phyloP scores from a whole-genome alignment of 257 asterid genomes.

The Solanum pinnatisectum region DNA sequence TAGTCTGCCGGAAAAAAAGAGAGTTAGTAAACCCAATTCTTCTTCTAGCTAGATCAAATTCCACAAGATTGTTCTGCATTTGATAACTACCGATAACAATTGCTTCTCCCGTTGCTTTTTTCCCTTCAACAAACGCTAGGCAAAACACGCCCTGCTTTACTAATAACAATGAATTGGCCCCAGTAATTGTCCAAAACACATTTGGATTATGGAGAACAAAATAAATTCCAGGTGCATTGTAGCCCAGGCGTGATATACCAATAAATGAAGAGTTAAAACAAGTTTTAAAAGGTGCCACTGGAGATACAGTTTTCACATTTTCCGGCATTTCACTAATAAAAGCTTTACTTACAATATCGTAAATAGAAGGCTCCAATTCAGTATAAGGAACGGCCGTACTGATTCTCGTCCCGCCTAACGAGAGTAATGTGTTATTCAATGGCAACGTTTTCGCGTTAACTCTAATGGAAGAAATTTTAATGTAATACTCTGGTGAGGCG shows the following conservation, averaged over 20 bases:
- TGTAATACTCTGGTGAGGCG: neutral
- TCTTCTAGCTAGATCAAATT: neutral
- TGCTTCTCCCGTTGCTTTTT: conserved; percentile 3
- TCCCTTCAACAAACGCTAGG: conserved; percentile 38
- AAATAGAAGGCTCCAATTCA: neutral
- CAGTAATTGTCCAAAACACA: conserved; percentile 15
- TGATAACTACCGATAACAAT: conserved; percentile 39
- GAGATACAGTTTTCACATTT: neutral
- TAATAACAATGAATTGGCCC: conserved; percentile 27
- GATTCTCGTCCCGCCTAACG: neutral
- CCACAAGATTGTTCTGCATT: conserved; percentile 6
- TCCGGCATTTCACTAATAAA: neutral
- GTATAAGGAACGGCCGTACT: neutral
- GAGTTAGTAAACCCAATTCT: conserved; percentile 10
- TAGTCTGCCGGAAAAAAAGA: conserved; percentile 14
- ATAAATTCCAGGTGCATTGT: neutral
- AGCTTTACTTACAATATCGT: neutral
- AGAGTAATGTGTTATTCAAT: neutral
- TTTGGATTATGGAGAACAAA: neutral
- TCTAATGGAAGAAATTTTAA: neutral
- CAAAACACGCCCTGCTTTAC: conserved; percentile 20
- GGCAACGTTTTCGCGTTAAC: neutral
- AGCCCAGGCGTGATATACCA: neutral
- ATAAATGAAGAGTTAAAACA: neutral
- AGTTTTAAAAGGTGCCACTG: neutral